Conservation (phyloP, 1,139 yeast species). For the Candida gigantensis region DNA sequence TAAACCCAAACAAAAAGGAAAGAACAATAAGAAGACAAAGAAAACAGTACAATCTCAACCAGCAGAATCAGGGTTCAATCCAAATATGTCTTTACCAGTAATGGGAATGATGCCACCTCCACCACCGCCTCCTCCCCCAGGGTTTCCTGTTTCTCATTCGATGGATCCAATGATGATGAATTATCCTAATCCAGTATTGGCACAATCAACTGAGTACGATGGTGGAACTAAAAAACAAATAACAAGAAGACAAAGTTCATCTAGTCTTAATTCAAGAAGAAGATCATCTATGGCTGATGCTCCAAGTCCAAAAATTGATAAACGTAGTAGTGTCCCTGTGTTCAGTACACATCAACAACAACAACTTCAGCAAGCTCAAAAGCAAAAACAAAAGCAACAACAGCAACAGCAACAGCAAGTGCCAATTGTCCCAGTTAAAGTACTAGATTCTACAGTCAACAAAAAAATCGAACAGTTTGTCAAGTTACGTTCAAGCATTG, state of each 20-base stretch:
- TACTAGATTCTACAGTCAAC: slow-evolving; percentile 26
- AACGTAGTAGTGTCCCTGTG: slow-evolving; percentile 5
- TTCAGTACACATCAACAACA: slow-evolving; percentile 7
- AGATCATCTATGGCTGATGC: slow-evolving; percentile 19
- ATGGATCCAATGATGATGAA: slow-evolving; percentile 8
- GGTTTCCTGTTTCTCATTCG: slow-evolving; percentile 2
- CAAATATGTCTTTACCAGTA: slow-evolving; percentile 11
- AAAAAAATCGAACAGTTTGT: slow-evolving; percentile 39
- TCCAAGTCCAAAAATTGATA: slow-evolving; percentile 2
- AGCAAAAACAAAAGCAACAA: slow-evolving; percentile 4
- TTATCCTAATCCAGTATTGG: slow-evolving; percentile 22
- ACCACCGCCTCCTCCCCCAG: slow-evolving; percentile 4
- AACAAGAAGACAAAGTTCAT: slow-evolving; percentile 23
- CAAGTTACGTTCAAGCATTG: slow-evolving; percentile 37
- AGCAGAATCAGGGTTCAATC: slow-evolving; percentile 3
- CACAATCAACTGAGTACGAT: slow-evolving; percentile 22
- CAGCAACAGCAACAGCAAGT: slow-evolving; percentile 4
- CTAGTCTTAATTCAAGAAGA: slow-evolving; percentile 22
- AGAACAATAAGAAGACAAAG: slow-evolving; percentile 7
- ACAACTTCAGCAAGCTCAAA: slow-evolving; percentile 3
- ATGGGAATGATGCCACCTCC: slow-evolving; percentile 6
- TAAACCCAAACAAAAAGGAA: slow-evolving; percentile 7
- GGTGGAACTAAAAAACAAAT: slow-evolving; percentile 11
- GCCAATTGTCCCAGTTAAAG: slow-evolving; percentile 11
- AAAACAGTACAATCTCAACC: slow-evolving; percentile 10